Evolutionary conservation across 495 filamentous ascomycete genomes (phyloP).

Genomic region (Daldinia grandis): DNA sequence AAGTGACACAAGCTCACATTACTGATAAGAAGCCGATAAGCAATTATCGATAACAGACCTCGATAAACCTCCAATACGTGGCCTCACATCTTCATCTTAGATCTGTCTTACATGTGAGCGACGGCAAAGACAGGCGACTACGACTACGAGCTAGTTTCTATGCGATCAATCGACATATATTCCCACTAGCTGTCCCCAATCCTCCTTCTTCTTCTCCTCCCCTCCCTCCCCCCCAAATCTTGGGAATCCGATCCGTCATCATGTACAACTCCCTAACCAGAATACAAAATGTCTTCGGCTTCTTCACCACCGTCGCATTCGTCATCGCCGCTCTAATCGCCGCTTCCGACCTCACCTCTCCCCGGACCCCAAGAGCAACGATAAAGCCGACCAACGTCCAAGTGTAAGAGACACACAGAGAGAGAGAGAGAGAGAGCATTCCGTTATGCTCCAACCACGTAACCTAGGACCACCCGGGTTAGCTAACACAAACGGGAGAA

Average conservation of each 20-base stretch:
- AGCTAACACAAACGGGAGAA: slow-evolving; percentile 18
- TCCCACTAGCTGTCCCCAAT: background rate
- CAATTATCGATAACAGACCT: slow-evolving; percentile 31
- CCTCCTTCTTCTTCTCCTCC: slow-evolving; percentile 1
- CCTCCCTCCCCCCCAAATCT: slow-evolving; percentile 1
- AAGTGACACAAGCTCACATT: slow-evolving; percentile 20
- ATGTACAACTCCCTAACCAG: slow-evolving; percentile 92
- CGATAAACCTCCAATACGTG: slow-evolving; percentile 32
- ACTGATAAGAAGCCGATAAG: slow-evolving; percentile 41
- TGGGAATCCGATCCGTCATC: slow-evolving; percentile 40
- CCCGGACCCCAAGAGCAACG: slow-evolving; percentile 69
- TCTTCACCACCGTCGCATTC: slow-evolving; percentile 95
- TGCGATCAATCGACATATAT: background rate
- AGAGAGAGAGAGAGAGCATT: slow-evolving; percentile 50
- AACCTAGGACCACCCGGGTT: background rate
- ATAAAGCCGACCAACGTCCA: slow-evolving; percentile 81
- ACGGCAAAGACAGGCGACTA: background rate
- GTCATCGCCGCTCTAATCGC: slow-evolving; percentile 81
- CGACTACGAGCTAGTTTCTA: background rate
- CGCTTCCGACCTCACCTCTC: slow-evolving; percentile 74
- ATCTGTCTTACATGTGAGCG: slow-evolving; percentile 3
- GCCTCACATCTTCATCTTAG: slow-evolving; percentile 26
- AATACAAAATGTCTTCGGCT: slow-evolving; percentile 91
- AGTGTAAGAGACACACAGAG: slow-evolving; percentile 69
- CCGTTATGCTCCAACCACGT: background rate